A percentile compares a stretch with the other conserved stretches of the same genome.
Evolutionary conservation across 768 basidiomycete species (phyloP).

Genomic region (Boletus coccyginus): DNA sequence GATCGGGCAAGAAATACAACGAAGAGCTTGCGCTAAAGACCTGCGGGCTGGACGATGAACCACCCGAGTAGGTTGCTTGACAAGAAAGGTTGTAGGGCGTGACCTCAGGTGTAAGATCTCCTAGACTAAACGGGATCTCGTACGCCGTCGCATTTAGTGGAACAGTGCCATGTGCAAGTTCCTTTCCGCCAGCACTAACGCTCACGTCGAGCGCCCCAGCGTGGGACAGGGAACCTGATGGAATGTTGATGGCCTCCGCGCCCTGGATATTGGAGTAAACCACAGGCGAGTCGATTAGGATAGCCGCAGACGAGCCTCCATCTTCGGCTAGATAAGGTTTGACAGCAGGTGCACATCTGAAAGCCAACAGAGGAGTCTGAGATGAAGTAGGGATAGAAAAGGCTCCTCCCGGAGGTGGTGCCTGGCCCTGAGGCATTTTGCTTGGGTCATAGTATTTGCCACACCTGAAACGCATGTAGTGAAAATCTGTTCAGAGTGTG

Average conservation of each 20-base stretch:
- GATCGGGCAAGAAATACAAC: constrained; percentile 49
- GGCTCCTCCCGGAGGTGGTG: constrained; percentile 48
- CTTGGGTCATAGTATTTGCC: constrained; percentile 53
- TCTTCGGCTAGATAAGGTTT: constrained; percentile 59
- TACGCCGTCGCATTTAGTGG: constrained; percentile 51
- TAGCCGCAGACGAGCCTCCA: constrained; percentile 38
- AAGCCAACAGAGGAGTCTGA: constrained; percentile 45
- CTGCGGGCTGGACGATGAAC: constrained; percentile 36
- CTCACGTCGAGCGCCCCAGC: constrained; percentile 38
- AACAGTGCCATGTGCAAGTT: constrained; percentile 43
- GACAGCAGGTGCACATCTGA: constrained; percentile 57
- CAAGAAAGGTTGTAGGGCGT: constrained; percentile 31
- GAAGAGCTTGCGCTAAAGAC: constrained; percentile 41
- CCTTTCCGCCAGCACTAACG: constrained; percentile 43
- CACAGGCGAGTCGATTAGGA: constrained; percentile 53
- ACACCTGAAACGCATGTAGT: constrained; percentile 30
- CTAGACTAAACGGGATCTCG: constrained; percentile 47
- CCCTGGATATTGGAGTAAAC: constrained; percentile 44
- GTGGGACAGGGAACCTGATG: constrained; percentile 24
- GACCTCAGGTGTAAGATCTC: constrained; percentile 40
- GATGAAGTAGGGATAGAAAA: constrained; percentile 41
- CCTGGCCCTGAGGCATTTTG: constrained; percentile 28
- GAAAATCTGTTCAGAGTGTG: background rate
- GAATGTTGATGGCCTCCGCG: constrained; percentile 41
- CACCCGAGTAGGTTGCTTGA: constrained; percentile 19